Evolutionary conservation across 257 asterid species (phyloP).

Genomic region (Fraxinus anomala): DNA sequence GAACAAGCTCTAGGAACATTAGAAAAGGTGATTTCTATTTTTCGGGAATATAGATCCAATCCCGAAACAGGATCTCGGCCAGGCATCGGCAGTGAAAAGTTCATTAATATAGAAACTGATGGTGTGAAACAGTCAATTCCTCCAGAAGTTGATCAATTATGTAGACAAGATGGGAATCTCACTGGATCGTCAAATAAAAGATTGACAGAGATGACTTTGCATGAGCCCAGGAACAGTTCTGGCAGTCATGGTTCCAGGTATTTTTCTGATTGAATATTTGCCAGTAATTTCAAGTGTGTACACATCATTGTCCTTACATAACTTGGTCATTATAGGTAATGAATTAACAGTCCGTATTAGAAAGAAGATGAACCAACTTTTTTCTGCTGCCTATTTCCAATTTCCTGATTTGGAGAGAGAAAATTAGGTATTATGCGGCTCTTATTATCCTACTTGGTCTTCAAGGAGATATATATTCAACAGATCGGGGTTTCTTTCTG

Average conservation of each 20-base stretch:
- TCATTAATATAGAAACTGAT: conserved; percentile 24
- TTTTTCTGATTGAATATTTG: background rate
- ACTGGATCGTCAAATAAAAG: conserved; percentile 27
- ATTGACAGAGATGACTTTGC: conserved; percentile 30
- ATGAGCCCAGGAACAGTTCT: conserved; percentile 51
- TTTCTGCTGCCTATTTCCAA: background rate
- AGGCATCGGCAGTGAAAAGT: conserved; percentile 9
- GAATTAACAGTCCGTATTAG: background rate
- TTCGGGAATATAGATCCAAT: conserved; percentile 42
- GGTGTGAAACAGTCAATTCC: conserved; percentile 28
- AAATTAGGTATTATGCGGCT: background rate
- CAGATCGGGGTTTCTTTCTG: too few species aligned
- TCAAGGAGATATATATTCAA: too few species aligned
- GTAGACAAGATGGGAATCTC: conserved; percentile 17
- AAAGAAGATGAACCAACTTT: background rate
- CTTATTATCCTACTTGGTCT: background rate
- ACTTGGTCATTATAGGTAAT: background rate
- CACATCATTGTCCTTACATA: background rate
- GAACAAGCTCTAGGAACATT: conserved; percentile 59
- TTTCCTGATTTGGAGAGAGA: background rate
- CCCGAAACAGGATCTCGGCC: conserved; percentile 23
- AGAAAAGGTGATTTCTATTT: conserved; percentile 55
- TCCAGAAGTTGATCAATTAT: conserved; percentile 34
- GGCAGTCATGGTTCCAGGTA: conserved; percentile 67
- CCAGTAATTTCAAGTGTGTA: background rate